Conservation (phyloP, 1,284 basidiomycete species). For the Bondarzewia mesenterica region DNA sequence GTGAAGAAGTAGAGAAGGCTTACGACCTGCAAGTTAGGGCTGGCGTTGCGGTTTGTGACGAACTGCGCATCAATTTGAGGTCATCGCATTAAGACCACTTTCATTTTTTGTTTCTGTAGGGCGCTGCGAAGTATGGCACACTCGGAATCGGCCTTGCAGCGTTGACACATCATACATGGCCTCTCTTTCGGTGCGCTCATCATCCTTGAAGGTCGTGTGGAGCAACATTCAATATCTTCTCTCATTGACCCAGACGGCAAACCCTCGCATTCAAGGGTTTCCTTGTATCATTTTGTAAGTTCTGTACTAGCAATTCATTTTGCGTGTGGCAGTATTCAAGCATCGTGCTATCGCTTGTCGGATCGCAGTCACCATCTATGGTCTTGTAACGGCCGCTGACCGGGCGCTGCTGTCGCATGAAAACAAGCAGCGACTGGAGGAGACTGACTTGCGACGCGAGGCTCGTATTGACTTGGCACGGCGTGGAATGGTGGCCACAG, state of each 20-base stretch:
- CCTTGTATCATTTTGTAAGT: constrained; percentile 47
- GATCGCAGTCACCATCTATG: constrained; percentile 58
- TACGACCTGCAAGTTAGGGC: constrained; percentile 47
- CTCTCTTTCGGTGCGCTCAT: constrained; percentile 62
- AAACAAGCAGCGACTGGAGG: constrained; percentile 50
- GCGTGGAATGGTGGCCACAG: constrained; percentile 71
- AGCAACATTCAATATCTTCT: neutral
- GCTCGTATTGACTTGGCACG: constrained; percentile 70
- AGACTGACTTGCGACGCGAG: constrained; percentile 62
- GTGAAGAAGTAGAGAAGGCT: constrained; percentile 46
- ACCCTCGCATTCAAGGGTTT: constrained; percentile 78
- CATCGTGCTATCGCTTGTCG: too few species aligned
- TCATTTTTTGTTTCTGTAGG: constrained; percentile 30
- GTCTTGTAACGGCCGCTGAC: constrained; percentile 72
- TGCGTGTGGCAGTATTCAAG: constrained; percentile 1
- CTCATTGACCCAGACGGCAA: constrained; percentile 46
- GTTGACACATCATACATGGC: constrained; percentile 70
- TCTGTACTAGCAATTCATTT: constrained; percentile 8
- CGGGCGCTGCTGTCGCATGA: constrained; percentile 69
- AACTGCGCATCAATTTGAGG: too few species aligned
- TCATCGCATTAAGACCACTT: too few species aligned
- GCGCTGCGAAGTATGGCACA: constrained; percentile 43
- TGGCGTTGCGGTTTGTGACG: constrained; percentile 35
- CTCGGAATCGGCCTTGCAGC: constrained; percentile 56
- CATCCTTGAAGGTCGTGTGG: constrained; percentile 3